These are phyloP conservation scores for Brettanomyces bruxellensis DNA, from an alignment of 805 yeast genomes.

Conservation along the genomic window DNA sequence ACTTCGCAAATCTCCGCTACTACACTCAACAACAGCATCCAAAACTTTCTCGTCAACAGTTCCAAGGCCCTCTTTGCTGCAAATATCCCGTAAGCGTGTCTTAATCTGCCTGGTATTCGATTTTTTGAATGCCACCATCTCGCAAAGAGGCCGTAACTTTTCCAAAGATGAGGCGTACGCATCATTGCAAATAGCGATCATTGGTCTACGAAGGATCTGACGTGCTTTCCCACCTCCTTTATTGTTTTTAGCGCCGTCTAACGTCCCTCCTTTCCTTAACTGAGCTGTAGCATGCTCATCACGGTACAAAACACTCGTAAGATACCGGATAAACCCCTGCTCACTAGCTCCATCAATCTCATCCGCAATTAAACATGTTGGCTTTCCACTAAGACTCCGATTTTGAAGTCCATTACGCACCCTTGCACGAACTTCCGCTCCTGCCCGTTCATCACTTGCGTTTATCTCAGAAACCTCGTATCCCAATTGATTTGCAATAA, in stretches of 20 bases:
- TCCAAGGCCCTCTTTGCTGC: slow-evolving; percentile 43
- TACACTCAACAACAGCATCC: slow-evolving; percentile 55
- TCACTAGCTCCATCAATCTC: slow-evolving; percentile 82
- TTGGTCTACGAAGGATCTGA: slow-evolving; percentile 58
- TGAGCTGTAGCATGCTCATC: slow-evolving; percentile 45
- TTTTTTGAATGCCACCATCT: slow-evolving; percentile 56
- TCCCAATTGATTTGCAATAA: slow-evolving; percentile 74
- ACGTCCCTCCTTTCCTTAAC: slow-evolving; percentile 12
- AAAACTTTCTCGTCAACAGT: slow-evolving; percentile 40
- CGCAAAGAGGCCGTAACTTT: slow-evolving; percentile 63
- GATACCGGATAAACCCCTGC: slow-evolving; percentile 46
- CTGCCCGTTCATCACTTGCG: slow-evolving; percentile 74
- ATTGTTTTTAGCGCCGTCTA: slow-evolving; percentile 1
- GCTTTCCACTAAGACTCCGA: slow-evolving; percentile 58
- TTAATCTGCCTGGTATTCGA: slow-evolving; percentile 41
- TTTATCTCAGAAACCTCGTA: slow-evolving; percentile 77
- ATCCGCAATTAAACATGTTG: slow-evolving; percentile 78
- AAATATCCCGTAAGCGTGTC: slow-evolving; percentile 41
- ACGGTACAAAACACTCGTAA: slow-evolving; percentile 47
- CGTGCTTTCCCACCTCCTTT: slow-evolving; percentile 5
- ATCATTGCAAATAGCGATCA: slow-evolving; percentile 88
- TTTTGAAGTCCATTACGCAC: slow-evolving; percentile 56
- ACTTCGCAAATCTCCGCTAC: slow-evolving; percentile 80
- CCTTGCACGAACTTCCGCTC: slow-evolving; percentile 41
- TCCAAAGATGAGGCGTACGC: slow-evolving; percentile 69